Base-by-base conservation (phyloP, 2,329 filamentous ascomycete species). In the Talaromyces sp. region DNA sequence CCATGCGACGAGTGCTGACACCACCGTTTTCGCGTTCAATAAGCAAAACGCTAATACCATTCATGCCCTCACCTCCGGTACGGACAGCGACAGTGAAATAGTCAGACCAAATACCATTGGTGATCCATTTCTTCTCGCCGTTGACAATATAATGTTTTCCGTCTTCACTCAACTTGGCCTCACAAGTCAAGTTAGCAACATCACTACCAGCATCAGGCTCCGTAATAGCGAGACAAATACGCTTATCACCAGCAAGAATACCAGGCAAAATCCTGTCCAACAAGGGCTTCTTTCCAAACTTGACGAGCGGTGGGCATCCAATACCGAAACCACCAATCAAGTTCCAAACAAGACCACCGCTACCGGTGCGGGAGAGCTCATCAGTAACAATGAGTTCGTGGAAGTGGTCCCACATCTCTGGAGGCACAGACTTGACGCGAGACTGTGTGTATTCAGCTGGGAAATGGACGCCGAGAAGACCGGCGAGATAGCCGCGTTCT, bases 51-150 rank as follows among this genome's bases (percentile, higher is more conserved):
- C 89, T 92, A 68, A 99, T 85, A 67, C 95, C 95, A 75, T 94
- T 93, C 93, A 97, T 98, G 70, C 95, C 95, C 27, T 87, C 83
- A 38, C 88, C 90, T 69, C 91, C 93, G 6, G 95, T 99, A 67
- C 95, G 90, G 45, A 99, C 95, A 29, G 94, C 95, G 15, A 92
- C 96, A 64, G 95, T 98, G 84, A 98, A 98, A 83, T 98, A 99
- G 79, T 99, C 95, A 68, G 85, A 87, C 92, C 93, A 97, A 74
- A 97, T 88, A 74, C 95, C 95, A 81, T 99, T 99, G 74, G 94
- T 98, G 79, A 98, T 98, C 94, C 95, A 98, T 83, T 99, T 99
- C 90, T 99, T 98, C 87, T 97, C 94, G 64, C 95, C 95, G 75
- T 98, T 99, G 80, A 99, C 95, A 71, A 98, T 98, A 81, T 96